Evolutionary conservation across 2,329 filamentous ascomycete species (phyloP).

Genomic region (Aspergillus tanneri): DNA sequence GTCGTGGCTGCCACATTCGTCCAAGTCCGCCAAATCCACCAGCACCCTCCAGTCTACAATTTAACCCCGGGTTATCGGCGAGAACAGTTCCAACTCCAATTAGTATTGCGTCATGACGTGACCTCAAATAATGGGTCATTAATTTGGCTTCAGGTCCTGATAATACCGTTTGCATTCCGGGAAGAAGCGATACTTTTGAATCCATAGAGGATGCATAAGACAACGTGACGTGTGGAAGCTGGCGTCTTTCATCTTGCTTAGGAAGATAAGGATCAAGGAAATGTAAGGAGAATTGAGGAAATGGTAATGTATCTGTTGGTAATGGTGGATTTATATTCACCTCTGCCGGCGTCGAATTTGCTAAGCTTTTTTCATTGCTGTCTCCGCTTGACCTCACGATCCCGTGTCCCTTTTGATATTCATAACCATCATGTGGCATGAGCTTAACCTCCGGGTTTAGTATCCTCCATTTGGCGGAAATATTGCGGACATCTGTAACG

Average conservation of each 20-base stretch:
- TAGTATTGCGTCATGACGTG: constrained; percentile 78
- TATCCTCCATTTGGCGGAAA: constrained; percentile 50
- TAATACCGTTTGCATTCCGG: constrained; percentile 76
- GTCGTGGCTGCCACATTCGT: constrained; percentile 67
- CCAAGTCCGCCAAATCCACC: constrained; percentile 56
- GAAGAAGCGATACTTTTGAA: constrained; percentile 70
- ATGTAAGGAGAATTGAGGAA: constrained; percentile 45
- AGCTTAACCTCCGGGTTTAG: constrained; percentile 45
- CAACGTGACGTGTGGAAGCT: constrained; percentile 65
- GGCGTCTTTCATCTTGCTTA: constrained; percentile 29
- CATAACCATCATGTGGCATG: constrained; percentile 47
- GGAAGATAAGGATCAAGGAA: constrained; percentile 56
- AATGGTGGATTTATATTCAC: constrained; percentile 21
- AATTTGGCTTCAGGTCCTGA: constrained; percentile 82
- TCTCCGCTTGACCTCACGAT: constrained; percentile 35
- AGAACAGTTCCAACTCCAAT: constrained; percentile 81
- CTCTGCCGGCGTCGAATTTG: constrained; percentile 12
- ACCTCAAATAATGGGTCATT: constrained; percentile 90
- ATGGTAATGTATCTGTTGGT: constrained; percentile 44
- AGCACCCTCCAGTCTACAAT: constrained; percentile 69
- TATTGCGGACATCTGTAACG: constrained; percentile 49
- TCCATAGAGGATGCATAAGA: constrained; percentile 93
- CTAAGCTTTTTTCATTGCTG: constrained; percentile 11
- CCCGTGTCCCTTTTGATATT: constrained; percentile 45
- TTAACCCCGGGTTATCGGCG: constrained; percentile 81